Conservation (phyloP, 2,329 filamentous ascomycete genomes). For the Macrophomina phaseolina region DNA sequence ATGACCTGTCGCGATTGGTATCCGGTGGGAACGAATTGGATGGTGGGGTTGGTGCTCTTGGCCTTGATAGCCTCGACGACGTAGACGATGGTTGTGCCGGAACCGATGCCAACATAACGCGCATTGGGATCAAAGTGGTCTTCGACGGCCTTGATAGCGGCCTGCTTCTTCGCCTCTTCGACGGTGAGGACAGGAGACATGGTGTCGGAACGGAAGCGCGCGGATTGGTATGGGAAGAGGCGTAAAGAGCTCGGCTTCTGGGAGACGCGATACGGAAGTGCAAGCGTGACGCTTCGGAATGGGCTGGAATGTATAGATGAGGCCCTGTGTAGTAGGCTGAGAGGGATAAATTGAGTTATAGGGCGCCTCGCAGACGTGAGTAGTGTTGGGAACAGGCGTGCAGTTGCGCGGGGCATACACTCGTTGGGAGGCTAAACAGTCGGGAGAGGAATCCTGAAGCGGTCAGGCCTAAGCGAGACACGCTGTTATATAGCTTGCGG, state of each 20-base stretch:
- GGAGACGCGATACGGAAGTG: background rate
- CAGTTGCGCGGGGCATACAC: conserved; percentile 23
- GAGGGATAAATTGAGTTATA: background rate
- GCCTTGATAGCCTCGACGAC: conserved; percentile 78
- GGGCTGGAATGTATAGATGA: background rate
- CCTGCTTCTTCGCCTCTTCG: conserved; percentile 76
- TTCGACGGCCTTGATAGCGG: conserved; percentile 73
- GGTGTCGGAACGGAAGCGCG: conserved; percentile 8
- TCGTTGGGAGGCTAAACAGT: conserved; percentile 17
- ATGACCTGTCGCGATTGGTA: conserved; percentile 91
- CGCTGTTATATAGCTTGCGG: background rate
- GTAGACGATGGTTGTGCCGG: conserved; percentile 81
- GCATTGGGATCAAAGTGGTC: conserved; percentile 71
- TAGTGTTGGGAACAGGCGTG: conserved; percentile 14
- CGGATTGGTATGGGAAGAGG: background rate
- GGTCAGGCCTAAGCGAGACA: background rate
- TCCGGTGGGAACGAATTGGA: conserved; percentile 91
- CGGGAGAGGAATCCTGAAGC: background rate
- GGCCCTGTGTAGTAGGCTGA: background rate
- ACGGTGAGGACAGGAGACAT: conserved; percentile 45
- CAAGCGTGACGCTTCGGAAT: background rate
- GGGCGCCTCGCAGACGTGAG: conserved; percentile 7
- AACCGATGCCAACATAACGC: conserved; percentile 78
- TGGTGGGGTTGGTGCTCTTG: conserved; percentile 51
- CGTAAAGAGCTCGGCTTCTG: background rate